Conservation (phyloP, 1,139 yeast genomes). For the Hemisphaericaspora xylanilytica region DNA sequence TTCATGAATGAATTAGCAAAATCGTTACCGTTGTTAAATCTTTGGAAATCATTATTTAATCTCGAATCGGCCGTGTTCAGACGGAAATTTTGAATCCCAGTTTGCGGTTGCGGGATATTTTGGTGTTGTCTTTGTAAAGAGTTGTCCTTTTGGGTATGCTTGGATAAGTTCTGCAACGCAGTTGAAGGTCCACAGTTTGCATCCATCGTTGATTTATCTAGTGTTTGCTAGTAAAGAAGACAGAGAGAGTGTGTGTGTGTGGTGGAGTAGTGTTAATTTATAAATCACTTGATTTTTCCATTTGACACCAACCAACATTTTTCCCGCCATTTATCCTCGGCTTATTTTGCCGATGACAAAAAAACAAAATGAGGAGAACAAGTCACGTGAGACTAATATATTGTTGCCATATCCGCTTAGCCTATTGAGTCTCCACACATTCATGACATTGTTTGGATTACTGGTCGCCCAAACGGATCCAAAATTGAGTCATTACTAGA, state of each 20-base stretch:
- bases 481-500: too few relatives aligned
- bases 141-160: constrained; percentile 33
- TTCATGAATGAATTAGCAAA: constrained; percentile 24
- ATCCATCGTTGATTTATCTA: constrained; percentile 24
- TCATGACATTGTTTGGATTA: too few relatives aligned
- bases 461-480: too few relatives aligned
- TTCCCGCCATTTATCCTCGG: constrained; percentile 3
- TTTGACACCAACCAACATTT: too few relatives aligned
- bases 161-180: constrained; percentile 33
- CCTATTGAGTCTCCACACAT: too few relatives aligned
- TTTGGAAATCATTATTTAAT: constrained; percentile 37
- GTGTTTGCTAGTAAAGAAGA: neutral
- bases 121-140: constrained; percentile 29
- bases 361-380: too few relatives aligned
- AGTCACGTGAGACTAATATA: too few relatives aligned
- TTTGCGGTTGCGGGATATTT: constrained; percentile 11
- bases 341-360: too few relatives aligned
- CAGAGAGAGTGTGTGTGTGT: too few relatives aligned
- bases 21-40: constrained; percentile 22
- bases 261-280: too few relatives aligned
- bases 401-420: too few relatives aligned
- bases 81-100: constrained; percentile 12
- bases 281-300: too few relatives aligned
- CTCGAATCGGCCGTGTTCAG: constrained; percentile 23
- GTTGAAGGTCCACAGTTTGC: constrained; percentile 39